Percentiles rank a stretch among this genome's conserved stretches.
phyloP scores from a whole-genome alignment of 192 early-diverging fungal species.

The Podochytrium sp. region DNA sequence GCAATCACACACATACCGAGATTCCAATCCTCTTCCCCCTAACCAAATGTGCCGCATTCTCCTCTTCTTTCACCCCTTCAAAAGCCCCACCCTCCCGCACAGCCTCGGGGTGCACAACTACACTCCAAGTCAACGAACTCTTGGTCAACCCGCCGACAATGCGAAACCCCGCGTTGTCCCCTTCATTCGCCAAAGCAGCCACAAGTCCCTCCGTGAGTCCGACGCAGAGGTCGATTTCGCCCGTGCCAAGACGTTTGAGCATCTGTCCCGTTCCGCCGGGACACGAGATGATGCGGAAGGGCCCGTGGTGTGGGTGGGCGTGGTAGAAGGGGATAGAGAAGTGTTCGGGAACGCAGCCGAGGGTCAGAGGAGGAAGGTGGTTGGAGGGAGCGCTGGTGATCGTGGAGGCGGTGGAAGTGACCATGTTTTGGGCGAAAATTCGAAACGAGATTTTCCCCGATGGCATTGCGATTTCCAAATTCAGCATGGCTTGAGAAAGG shows the following conservation, averaged over 20 bases:
- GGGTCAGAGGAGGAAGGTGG: background rate
- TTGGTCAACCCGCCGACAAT: constrained; percentile 83
- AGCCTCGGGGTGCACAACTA: constrained; percentile 40
- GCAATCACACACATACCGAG: constrained; percentile 13
- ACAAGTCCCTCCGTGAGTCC: constrained; percentile 87
- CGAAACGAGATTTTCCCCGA: background rate
- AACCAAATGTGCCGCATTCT: constrained; percentile 40
- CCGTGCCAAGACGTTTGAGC: constrained; percentile 69
- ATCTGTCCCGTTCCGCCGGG: constrained; percentile 58
- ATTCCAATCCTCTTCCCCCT: constrained; percentile 33
- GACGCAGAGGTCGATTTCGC: constrained; percentile 79
- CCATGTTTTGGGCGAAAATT: no score
- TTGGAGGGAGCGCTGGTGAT: background rate
- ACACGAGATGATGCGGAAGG: constrained; percentile 43
- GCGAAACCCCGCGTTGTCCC: constrained; percentile 59
- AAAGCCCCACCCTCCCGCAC: background rate
- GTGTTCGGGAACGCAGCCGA: constrained; percentile 63
- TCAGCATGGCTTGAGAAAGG: background rate
- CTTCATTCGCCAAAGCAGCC: constrained; percentile 48
- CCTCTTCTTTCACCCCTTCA: constrained; percentile 24
- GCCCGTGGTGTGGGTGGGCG: background rate
- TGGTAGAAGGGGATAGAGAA: constrained; percentile 55
- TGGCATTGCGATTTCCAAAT: background rate
- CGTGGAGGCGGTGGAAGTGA: no score
- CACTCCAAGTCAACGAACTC: constrained; percentile 66